Evolutionary conservation across 169 alveolate genomes (phyloP).

Genomic region (Neospora caninum): DNA sequence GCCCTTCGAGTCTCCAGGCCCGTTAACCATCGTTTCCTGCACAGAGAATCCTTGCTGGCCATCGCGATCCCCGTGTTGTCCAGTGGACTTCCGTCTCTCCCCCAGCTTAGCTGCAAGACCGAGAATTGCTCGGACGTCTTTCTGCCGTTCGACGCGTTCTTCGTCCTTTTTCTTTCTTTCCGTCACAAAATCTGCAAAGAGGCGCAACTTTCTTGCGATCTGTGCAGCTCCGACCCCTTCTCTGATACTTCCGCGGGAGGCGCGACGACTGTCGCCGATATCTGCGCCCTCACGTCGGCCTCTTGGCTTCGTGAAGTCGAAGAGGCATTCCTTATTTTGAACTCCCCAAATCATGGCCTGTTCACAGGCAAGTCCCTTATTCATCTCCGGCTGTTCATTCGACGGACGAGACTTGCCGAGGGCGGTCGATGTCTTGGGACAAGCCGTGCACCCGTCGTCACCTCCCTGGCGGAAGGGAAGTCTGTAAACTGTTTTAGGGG

Average conservation of each 20-base stretch:
- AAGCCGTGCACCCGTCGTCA: too few species aligned
- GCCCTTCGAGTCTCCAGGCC: too few species aligned
- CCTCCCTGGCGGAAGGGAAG: too few species aligned
- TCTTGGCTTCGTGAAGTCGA: neutral
- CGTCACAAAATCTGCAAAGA: constrained; percentile 19
- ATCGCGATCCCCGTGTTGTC: neutral
- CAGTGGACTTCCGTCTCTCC: neutral
- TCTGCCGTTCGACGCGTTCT: constrained; percentile 21
- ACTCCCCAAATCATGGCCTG: neutral
- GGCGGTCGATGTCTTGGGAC: too few species aligned
- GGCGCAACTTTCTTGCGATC: neutral
- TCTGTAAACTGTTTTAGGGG: too few species aligned
- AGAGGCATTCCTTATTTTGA: neutral
- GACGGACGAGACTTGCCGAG: too few species aligned
- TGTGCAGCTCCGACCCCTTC: neutral
- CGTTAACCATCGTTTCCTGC: neutral
- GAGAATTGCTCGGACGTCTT: neutral
- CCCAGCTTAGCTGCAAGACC: neutral
- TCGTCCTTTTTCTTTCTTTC: constrained; percentile 16
- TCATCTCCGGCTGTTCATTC: neutral
- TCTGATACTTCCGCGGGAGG: neutral
- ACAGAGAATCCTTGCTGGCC: neutral
- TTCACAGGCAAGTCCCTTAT: neutral
- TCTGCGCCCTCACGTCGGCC: neutral
- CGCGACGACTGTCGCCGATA: too few species aligned